A percentile compares a stretch with the other conserved stretches of the same genome.
These are phyloP conservation scores for Aspergillus ruber DNA, from an alignment of 2,329 filamentous ascomycete genomes.

Conservation along the genomic window DNA sequence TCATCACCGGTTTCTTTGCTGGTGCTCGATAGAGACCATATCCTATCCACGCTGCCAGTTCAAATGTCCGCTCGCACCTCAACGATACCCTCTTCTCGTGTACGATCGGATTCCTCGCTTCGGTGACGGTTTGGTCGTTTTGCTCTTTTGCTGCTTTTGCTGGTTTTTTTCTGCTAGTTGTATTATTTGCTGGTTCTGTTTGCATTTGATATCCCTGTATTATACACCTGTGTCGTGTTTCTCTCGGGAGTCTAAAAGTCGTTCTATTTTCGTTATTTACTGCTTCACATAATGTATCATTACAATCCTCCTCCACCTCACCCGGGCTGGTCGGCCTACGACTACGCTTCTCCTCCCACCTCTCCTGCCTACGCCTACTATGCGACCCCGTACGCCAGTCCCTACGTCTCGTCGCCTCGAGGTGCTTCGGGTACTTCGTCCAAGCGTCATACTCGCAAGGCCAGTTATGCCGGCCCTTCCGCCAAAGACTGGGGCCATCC, in stretches of 20 bases:
- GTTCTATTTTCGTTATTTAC: conserved; percentile 18
- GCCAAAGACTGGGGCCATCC: conserved; percentile 24
- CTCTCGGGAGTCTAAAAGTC: conserved; percentile 5
- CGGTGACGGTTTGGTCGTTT: conserved; percentile 34
- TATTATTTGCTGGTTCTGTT: conserved; percentile 10
- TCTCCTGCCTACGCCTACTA: conserved; percentile 49
- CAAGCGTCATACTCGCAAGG: conserved; percentile 51
- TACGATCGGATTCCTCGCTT: conserved; percentile 35
- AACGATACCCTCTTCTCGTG: conserved; percentile 33
- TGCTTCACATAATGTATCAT: conserved; percentile 40
- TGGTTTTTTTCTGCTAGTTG: conserved; percentile 14
- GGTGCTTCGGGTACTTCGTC: conserved; percentile 32
- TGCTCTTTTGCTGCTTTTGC: conserved; percentile 10
- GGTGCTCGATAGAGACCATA: neutral
- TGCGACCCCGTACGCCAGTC: conserved; percentile 48
- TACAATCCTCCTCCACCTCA: conserved; percentile 41
- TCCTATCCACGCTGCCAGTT: conserved; percentile 18
- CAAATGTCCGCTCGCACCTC: conserved; percentile 39
- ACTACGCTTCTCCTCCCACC: conserved; percentile 45
- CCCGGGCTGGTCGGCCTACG: conserved; percentile 43
- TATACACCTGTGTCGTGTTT: conserved; percentile 9
- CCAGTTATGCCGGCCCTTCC: conserved; percentile 46
- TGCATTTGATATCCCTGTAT: conserved; percentile 6
- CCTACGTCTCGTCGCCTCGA: conserved; percentile 40
- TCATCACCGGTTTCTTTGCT: too few relatives aligned